Percentiles rank a stretch among this genome's conserved stretches.
These are phyloP conservation scores for Leucocoprinus sp. DNA, from an alignment of 768 basidiomycete genomes.

Conservation along the genomic window DNA sequence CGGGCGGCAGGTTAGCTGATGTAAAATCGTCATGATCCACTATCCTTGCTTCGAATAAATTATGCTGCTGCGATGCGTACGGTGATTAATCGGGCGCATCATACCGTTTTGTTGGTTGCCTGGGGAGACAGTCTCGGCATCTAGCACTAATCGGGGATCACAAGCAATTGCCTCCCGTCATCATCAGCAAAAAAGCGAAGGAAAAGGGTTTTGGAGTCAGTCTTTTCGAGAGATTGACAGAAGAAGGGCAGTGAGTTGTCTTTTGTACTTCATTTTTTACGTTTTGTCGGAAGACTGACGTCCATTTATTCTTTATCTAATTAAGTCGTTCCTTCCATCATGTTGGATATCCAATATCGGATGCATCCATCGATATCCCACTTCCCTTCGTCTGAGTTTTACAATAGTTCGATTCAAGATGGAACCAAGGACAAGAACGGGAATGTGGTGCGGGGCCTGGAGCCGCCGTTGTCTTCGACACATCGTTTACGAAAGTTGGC, in stretches of 20 bases:
- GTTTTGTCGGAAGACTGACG: constrained; percentile 4
- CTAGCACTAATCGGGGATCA: constrained; percentile 93
- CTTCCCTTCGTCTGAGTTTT: constrained; percentile 84
- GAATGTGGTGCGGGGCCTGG: constrained; percentile 40
- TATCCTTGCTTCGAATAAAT: constrained; percentile 1
- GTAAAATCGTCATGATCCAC: not conserved
- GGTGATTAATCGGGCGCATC: not conserved
- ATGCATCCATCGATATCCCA: constrained; percentile 90
- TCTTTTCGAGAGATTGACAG: constrained; percentile 85
- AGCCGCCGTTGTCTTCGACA: constrained; percentile 48
- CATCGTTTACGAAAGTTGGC: constrained; percentile 29
- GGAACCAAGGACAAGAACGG: constrained; percentile 58
- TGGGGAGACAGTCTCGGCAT: constrained; percentile 56
- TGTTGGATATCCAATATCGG: constrained; percentile 92
- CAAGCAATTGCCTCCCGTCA: constrained; percentile 89
- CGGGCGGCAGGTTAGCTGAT: constrained; percentile 5
- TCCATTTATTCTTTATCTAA: not conserved
- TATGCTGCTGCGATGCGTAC: not conserved
- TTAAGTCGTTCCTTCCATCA: constrained; percentile 76
- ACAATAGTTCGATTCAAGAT: constrained; percentile 59
- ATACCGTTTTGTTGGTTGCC: constrained; percentile 5
- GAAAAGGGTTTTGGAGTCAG: constrained; percentile 67
- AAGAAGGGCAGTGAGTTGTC: constrained; percentile 60
- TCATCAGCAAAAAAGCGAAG: constrained; percentile 68
- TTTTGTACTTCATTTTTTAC: constrained; percentile 8